Evolutionary conservation across 306 rosid genomes (phyloP).

Genomic region (Canavalia ensiformis): DNA sequence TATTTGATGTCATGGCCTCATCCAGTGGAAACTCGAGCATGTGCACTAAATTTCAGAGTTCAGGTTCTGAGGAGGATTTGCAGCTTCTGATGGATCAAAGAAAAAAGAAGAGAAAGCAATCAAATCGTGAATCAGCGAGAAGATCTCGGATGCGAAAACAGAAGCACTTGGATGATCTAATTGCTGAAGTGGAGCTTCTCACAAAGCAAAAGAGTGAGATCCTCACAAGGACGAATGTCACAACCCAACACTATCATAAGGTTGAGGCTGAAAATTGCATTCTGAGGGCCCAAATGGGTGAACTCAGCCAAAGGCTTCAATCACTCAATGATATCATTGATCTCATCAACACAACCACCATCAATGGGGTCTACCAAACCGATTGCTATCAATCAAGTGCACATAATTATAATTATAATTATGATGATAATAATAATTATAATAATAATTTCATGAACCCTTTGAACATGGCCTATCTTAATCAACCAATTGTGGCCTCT

Average conservation of each 20-base stretch:
- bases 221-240: conserved; percentile 54
- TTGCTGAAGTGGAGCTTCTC: conserved; percentile 51
- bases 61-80: conserved; percentile 72
- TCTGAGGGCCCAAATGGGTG: conserved; percentile 69
- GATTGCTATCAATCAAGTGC: conserved; percentile 36
- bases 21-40: conserved; percentile 76
- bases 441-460: conserved; percentile 55
- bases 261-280: conserved; percentile 73
- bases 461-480: conserved; percentile 57
- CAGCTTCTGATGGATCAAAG: conserved; percentile 70
- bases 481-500: conserved; percentile 80
- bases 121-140: conserved; percentile 89
- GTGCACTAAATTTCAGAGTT: conserved; percentile 54
- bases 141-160: conserved; percentile 84
- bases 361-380: conserved; percentile 41
- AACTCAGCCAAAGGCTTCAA: conserved; percentile 68
- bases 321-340: conserved; percentile 71
- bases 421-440: not conserved
- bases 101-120: conserved; percentile 79
- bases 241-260: conserved; percentile 54
- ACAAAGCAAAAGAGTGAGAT: conserved; percentile 62
- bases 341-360: conserved; percentile 50
- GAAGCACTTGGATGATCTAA: conserved; percentile 75
- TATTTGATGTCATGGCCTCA: conserved; percentile 81
- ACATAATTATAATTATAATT: not conserved